Base-by-base conservation (phyloP, 192 early-diverging fungal genomes). In the Umbelopsis vinacea region DNA sequence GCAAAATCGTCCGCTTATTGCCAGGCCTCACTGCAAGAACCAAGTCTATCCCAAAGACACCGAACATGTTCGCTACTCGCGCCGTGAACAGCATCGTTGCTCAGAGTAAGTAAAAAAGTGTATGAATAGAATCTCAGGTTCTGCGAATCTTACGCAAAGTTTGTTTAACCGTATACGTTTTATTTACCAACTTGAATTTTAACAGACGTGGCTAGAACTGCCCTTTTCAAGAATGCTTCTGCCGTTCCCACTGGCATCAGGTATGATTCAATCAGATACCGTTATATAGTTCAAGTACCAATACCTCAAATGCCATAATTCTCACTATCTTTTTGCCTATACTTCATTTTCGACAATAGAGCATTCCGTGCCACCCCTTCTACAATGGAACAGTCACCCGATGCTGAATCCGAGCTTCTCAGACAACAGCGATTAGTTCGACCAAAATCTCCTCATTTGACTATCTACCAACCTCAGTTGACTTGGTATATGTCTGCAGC, bases 381-480 rank as follows among this genome's bases (percentile, higher is more conserved):
- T 4, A 19, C 40, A 10, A 55, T 67, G 24, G 77, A 73, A 26
- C 74, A 82, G 55, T 79, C 72, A 22, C 72, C 77, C 21, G 77
- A 55, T 52, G 72, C 77, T 22, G 78, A 83, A 48, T 77, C 79
- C 11, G 75, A 83, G 26, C 63, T 85, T 35, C 68, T 87, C 23
- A 68, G 78, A 73, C 71, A 83, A 46, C 86, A 87, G 69, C 84
- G 86, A 68, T 78, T 79, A 67, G 75, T 82, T 81, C 91, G 96
- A 48, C 96, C 96, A 22, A 82, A 90, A 22, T 89, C 92, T 66
- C 96, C 95, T 24, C 89, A 96, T 71, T 77, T 96, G 68, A 81
- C 82, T 53, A 98, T 98, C 83, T 98, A 97, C 87, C 84, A 95
- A 85, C 92, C 92, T 43, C 94, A 97, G 77, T 76, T 96, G 77